phyloP scores from a whole-genome alignment of 129 eudicot species.

The Ambrosia artemisiifolia region DNA sequence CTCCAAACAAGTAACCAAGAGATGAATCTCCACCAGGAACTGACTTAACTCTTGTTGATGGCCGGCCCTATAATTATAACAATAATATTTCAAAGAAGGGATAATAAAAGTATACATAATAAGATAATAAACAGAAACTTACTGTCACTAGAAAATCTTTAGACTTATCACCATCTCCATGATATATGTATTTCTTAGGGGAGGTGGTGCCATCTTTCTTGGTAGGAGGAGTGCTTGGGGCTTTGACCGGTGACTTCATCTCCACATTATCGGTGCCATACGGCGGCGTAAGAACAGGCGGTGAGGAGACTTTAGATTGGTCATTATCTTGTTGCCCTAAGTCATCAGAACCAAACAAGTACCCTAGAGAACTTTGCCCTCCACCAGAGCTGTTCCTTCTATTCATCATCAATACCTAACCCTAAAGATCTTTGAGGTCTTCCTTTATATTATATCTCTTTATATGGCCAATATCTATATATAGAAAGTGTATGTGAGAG shows the following conservation, averaged over 20 bases:
- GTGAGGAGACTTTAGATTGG: constrained; percentile 17
- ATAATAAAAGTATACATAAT: background rate
- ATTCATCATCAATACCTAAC: constrained; percentile 33
- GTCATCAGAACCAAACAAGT: constrained; percentile 47
- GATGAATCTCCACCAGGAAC: constrained; percentile 75
- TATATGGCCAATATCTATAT: background rate
- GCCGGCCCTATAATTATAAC: constrained; percentile 41
- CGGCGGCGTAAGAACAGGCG: constrained; percentile 34
- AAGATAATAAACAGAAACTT: constrained; percentile 3
- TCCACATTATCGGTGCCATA: constrained; percentile 39
- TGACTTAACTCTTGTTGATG: constrained; percentile 61
- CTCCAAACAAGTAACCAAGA: constrained; percentile 75
- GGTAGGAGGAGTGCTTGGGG: constrained; percentile 22
- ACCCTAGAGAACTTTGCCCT: constrained; percentile 64
- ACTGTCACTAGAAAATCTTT: constrained; percentile 42
- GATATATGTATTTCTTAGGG: constrained; percentile 24
- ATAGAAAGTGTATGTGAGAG: constrained; percentile 1
- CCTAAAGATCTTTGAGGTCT: constrained; percentile 6
- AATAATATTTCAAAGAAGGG: background rate
- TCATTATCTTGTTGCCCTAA: constrained; percentile 16
- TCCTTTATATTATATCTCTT: background rate
- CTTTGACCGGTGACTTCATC: constrained; percentile 8
- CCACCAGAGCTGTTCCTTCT: constrained; percentile 57
- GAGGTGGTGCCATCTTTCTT: constrained; percentile 32
- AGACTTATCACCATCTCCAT: constrained; percentile 39